Conservation (phyloP, 495 filamentous ascomycete genomes). For the Astrothelium subdiscretum region DNA sequence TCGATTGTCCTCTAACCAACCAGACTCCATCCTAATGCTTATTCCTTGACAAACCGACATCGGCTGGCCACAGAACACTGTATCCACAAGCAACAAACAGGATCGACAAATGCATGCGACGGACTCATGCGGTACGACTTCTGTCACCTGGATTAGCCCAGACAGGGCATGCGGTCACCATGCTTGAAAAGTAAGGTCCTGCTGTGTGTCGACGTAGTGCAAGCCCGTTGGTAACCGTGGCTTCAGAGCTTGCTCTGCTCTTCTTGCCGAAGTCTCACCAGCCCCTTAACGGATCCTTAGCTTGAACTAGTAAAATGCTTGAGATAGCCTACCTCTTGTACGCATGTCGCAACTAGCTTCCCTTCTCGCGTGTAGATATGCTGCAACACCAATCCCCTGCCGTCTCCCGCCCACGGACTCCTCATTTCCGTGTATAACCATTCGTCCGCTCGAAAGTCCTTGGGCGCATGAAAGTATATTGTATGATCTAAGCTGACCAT, state of each 20-base stretch:
- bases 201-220: neutral
- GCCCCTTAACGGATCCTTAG: conserved; percentile 5
- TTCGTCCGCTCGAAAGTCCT: conserved; percentile 71
- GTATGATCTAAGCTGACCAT: conserved; percentile 91
- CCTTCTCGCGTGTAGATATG: conserved; percentile 80
- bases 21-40: too few species aligned
- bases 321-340: conserved; percentile 52
- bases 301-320: neutral
- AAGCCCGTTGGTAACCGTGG: neutral
- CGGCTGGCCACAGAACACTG: neutral
- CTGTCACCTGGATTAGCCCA: neutral
- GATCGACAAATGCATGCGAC: neutral
- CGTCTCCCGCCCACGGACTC: conserved; percentile 88
- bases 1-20: too few species aligned
- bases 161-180: too few species aligned
- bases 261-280: conserved; percentile 9
- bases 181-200: too few species aligned
- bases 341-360: conserved; percentile 68
- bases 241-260: conserved; percentile 1
- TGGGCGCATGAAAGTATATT: conserved; percentile 88
- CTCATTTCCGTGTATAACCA: conserved; percentile 92
- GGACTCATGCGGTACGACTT: neutral
- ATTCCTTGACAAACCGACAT: too few species aligned
- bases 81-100: neutral
- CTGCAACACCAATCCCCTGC: conserved; percentile 75